Base-by-base conservation (phyloP, 2,329 filamentous ascomycete species). In the Purpureocillium lavendulum region DNA sequence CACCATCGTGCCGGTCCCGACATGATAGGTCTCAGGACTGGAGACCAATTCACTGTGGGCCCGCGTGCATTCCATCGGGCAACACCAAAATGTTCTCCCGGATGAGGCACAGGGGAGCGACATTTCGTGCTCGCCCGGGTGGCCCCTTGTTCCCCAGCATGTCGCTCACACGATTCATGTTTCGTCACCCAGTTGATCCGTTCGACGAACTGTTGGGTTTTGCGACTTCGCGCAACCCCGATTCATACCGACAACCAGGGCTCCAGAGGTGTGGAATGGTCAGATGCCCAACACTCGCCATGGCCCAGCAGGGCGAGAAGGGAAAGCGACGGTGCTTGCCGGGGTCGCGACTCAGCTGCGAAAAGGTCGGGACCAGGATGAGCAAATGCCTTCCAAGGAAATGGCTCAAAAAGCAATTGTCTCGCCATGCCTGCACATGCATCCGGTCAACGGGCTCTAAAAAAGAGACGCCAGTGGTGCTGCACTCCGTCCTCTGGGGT, bases 281-380 rank as follows among this genome's bases (percentile, higher is more conserved):
- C 21, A 26, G 6, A 26, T 26, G 21, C 6, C 21, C 21, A 5
- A 26, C n/a, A n/a, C n/a, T n/a, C n/a, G n/a, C n/a, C n/a, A n/a
- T n/a, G n/a, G 21, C 21, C 21, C 21, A 26, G 21, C 21, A 26
- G 21, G 10, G 21, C 21, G 21, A 26, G 6, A 10, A 26, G 21
- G 5, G 10, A 5, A 26, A 26, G 21, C 21, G 21, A 26, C 21
- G 21, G 9, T 18, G 18, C 28, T 28, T 30, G 30, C 32, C 16
- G 32, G 10, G 21, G 36, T 40, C 35, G 38, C 40, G 50, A 52
- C 46, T 54, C 51, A 53, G 53, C 50, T 48, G 47, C 49, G 45
- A 41, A 43, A 44, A 49, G 46, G 43, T 11, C 28, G 43, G 35
- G 45, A 37, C 24, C 36, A 29, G 38, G 35, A 31, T 36, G 28